Percentiles rank a stretch among this genome's conserved stretches.
These are phyloP conservation scores for Vachellia collinsii DNA, from an alignment of 306 rosid species.

Conservation along the genomic window DNA sequence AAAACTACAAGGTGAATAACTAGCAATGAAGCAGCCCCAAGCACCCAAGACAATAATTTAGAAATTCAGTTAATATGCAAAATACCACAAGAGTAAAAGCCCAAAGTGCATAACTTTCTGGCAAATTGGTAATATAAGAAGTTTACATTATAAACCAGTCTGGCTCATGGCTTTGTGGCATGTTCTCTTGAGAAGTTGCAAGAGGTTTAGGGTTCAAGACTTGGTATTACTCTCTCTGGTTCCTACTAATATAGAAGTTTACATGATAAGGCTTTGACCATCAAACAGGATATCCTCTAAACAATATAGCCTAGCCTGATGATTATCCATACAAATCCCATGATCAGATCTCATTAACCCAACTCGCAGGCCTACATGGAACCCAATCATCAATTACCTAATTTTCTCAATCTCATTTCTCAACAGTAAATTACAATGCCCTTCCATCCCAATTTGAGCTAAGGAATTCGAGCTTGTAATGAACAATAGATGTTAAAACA, in stretches of 20 bases:
- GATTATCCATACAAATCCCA: slow-evolving; percentile 8
- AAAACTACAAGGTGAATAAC: neutral
- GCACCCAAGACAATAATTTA: neutral
- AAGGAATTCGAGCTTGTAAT: slow-evolving; percentile 10
- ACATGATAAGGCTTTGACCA: neutral
- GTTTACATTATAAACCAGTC: neutral
- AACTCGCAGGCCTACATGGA: slow-evolving; percentile 5
- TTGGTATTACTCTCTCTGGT: no score
- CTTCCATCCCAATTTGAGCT: neutral
- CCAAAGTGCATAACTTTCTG: neutral
- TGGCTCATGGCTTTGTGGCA: no score
- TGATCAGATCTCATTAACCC: slow-evolving; percentile 2
- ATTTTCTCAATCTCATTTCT: neutral
- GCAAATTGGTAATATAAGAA: neutral
- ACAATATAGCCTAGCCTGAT: neutral
- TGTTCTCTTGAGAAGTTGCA: no score
- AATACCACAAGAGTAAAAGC: slow-evolving; percentile 7
- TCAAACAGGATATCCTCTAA: slow-evolving; percentile 9
- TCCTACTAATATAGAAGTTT: neutral
- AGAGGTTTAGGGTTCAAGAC: no score
- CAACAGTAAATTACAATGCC: neutral
- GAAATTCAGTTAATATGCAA: slow-evolving; percentile 18
- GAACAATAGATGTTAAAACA: neutral
- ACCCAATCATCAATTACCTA: slow-evolving; percentile 15
- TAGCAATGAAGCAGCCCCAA: neutral